Conservation (phyloP, 129 eudicot species). For the Flaveria brownii region DNA sequence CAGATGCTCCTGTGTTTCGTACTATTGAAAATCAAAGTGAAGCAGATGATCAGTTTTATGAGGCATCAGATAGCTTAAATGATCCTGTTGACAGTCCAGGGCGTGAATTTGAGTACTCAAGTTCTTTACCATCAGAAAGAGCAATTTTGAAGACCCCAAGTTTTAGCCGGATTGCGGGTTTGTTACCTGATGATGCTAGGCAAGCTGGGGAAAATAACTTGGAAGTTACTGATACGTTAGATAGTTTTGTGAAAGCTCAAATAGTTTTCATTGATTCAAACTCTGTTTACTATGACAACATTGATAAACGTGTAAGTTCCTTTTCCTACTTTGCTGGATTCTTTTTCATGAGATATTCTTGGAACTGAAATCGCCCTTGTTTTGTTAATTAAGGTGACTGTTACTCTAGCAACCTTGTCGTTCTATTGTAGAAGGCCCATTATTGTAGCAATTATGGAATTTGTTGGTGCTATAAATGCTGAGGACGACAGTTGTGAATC, state of each 20-base stretch:
- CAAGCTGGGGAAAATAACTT: constrained; percentile 45
- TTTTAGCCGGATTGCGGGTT: constrained; percentile 64
- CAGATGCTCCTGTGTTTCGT: constrained; percentile 54
- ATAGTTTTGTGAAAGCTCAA: constrained; percentile 96
- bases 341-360: constrained; percentile 15
- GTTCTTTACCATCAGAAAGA: constrained; percentile 37
- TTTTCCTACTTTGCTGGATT: constrained; percentile 14
- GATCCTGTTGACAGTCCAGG: constrained; percentile 58
- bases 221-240: constrained; percentile 56
- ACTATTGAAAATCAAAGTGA: constrained; percentile 50
- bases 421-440: constrained; percentile 94
- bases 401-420: constrained; percentile 89
- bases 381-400: constrained; percentile 61
- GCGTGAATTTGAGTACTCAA: constrained; percentile 35
- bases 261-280: constrained; percentile 69
- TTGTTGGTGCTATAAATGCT: constrained; percentile 59
- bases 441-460: constrained; percentile 79
- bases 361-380: constrained; percentile 23
- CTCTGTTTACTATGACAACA: constrained; percentile 59
- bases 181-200: constrained; percentile 57
- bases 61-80: constrained; percentile 75
- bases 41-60: constrained; percentile 84
- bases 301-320: constrained; percentile 66
- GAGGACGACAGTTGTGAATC: constrained; percentile 61
- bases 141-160: constrained; percentile 62